Conservation (phyloP, 192 early-diverging fungal genomes). For the Mortierella claussenii region DNA sequence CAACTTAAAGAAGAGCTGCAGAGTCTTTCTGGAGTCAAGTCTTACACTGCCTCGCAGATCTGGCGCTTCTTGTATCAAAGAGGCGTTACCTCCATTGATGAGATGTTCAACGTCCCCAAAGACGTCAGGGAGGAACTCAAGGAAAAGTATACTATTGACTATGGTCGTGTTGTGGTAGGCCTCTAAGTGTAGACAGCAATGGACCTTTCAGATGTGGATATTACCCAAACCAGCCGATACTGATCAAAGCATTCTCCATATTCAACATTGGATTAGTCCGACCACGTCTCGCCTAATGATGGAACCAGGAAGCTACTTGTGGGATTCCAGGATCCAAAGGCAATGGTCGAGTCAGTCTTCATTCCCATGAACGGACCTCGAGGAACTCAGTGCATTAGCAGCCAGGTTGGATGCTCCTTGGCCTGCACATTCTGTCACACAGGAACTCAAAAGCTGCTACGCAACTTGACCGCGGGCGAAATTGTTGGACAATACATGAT, state of each 20-base stretch:
- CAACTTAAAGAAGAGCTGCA: slow-evolving; percentile 48
- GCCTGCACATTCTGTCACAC: slow-evolving; percentile 92
- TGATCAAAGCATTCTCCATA: too few species aligned
- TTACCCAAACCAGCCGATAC: too few species aligned
- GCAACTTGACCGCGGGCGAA: slow-evolving; percentile 80
- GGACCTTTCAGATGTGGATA: too few species aligned
- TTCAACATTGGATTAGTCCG: too few species aligned
- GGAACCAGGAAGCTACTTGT: slow-evolving; percentile 73
- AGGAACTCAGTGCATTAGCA: slow-evolving; percentile 83
- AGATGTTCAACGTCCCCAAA: slow-evolving; percentile 73
- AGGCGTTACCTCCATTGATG: slow-evolving; percentile 71
- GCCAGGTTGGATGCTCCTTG: slow-evolving; percentile 89
- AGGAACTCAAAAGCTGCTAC: slow-evolving; percentile 84
- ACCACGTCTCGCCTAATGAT: slow-evolving; percentile 62
- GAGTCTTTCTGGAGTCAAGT: slow-evolving; percentile 38
- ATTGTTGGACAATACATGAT: slow-evolving; percentile 78
- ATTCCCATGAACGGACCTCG: slow-evolving; percentile 72
- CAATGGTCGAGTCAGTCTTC: slow-evolving; percentile 79
- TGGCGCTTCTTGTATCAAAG: slow-evolving; percentile 59
- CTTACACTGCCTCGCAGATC: slow-evolving; percentile 57
- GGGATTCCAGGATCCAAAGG: slow-evolving; percentile 65
- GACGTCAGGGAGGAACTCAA: slow-evolving; percentile 60
- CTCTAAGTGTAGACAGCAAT: too few species aligned
- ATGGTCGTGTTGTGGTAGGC: slow-evolving; percentile 64
- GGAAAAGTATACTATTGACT: slow-evolving; percentile 61